Percentiles rank a stretch among this genome's conserved stretches.
These are phyloP conservation scores for Phytophthora pisi DNA, from an alignment of 352 stramenopile genomes.

Conservation along the genomic window DNA sequence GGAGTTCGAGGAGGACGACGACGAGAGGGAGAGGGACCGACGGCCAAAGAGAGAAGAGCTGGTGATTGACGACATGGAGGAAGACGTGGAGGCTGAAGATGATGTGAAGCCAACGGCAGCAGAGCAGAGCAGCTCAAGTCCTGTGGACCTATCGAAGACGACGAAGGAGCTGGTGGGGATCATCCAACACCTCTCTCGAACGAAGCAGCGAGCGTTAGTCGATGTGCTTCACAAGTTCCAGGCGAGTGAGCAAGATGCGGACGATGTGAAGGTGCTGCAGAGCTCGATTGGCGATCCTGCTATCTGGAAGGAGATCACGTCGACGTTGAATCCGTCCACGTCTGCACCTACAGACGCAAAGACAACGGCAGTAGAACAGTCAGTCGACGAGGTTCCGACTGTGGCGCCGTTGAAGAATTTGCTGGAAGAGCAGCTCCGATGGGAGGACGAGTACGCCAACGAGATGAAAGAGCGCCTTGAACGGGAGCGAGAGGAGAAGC, in stretches of 20 bases:
- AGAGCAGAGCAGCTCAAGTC: neutral
- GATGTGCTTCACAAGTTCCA: conserved; percentile 73
- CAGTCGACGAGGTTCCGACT: neutral
- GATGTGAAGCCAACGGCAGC: neutral
- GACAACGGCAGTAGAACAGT: neutral
- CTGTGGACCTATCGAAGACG: conserved; percentile 44
- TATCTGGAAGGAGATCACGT: conserved; percentile 77
- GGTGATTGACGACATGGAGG: conserved; percentile 37
- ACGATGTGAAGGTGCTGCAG: conserved; percentile 57
- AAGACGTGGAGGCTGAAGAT: conserved; percentile 19
- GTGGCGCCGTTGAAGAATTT: conserved; percentile 32
- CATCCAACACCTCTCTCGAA: conserved; percentile 72
- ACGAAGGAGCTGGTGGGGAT: conserved; percentile 66
- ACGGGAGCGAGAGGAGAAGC: conserved; percentile 59
- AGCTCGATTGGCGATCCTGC: conserved; percentile 73
- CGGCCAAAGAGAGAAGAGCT: conserved; percentile 20
- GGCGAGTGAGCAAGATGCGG: conserved; percentile 50
- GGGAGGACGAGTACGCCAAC: conserved; percentile 64
- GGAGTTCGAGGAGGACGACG: conserved; percentile 68
- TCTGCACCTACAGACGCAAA: neutral
- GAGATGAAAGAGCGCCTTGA: conserved; percentile 53
- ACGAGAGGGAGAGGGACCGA: neutral
- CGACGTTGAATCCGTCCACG: conserved; percentile 31
- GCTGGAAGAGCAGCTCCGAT: conserved; percentile 62
- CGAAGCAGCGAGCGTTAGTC: conserved; percentile 67